Conservation (phyloP, 1,139 yeast genomes). For the Zygosaccharomyces sapae region DNA sequence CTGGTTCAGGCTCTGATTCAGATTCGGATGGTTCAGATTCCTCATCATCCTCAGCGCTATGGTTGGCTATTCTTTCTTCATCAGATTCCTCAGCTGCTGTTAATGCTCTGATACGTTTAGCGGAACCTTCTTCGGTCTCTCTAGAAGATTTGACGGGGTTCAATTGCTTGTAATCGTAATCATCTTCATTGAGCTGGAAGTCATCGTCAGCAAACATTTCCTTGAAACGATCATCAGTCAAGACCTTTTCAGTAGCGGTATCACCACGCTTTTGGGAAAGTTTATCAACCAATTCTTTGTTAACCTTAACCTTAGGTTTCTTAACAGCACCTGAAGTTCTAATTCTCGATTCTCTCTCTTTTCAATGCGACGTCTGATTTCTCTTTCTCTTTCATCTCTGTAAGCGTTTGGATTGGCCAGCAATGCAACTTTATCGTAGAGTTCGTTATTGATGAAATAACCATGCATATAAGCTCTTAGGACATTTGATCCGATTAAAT, state of each 20-base stretch:
- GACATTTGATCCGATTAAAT: constrained; percentile 86
- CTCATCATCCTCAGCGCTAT: constrained; percentile 23
- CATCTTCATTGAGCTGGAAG: constrained; percentile 80
- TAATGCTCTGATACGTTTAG: constrained; percentile 53
- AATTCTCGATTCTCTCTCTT: constrained; percentile 92
- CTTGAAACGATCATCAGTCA: constrained; percentile 54
- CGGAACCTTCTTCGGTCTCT: constrained; percentile 44
- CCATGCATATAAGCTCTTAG: constrained; percentile 98
- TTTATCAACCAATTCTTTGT: constrained; percentile 75
- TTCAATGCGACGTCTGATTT: constrained; percentile 81
- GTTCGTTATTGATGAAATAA: constrained; percentile 84
- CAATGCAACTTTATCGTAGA: constrained; percentile 87
- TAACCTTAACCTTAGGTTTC: constrained; percentile 78
- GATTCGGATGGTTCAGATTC: constrained; percentile 38
- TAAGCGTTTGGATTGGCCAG: constrained; percentile 90
- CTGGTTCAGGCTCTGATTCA: constrained; percentile 33
- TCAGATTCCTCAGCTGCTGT: constrained; percentile 90
- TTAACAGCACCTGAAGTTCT: constrained; percentile 76
- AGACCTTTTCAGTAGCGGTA: constrained; percentile 39
- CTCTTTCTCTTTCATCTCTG: constrained; percentile 88
- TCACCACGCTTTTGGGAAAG: constrained; percentile 54
- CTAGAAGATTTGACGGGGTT: constrained; percentile 68
- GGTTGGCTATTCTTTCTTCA: constrained; percentile 55
- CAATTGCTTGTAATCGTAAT: constrained; percentile 87
- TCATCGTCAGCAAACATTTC: constrained; percentile 94